Evolutionary conservation across 108 stramenopile species (phyloP).

Genomic region (Asterionellopsis glacialis): DNA sequence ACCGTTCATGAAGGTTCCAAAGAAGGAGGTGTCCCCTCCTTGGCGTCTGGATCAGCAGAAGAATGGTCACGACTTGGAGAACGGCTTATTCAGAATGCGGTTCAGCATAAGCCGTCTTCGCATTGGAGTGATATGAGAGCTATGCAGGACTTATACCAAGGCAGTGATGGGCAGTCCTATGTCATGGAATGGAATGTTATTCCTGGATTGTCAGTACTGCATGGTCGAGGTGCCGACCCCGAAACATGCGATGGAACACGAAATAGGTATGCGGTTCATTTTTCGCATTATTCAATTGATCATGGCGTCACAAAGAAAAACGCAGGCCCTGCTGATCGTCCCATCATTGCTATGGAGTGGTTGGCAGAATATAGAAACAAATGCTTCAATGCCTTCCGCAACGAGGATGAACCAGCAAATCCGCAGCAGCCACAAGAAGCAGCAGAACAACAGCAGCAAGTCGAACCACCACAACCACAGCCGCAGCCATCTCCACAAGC

Average conservation of each 20-base stretch:
- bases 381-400: not conserved
- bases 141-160: constrained; percentile 3
- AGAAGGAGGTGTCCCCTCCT: constrained; percentile 6
- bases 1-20: constrained; percentile 3
- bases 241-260: constrained; percentile 5
- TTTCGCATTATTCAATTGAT: constrained; percentile 10
- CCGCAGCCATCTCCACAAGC: not conserved
- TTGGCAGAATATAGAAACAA: not conserved
- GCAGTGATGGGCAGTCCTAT: constrained; percentile 1
- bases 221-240: not conserved
- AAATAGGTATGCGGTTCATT: constrained; percentile 4
- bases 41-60: not conserved
- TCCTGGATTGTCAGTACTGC: not conserved
- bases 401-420: not conserved
- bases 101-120: not conserved
- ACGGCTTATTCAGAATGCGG: constrained; percentile 11
- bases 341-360: constrained; percentile 5
- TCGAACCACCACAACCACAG: not conserved
- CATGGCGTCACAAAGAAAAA: not conserved
- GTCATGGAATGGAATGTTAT: constrained; percentile 3
- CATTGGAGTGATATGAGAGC: constrained; percentile 14
- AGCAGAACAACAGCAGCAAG: not conserved
- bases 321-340: not conserved
- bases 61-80: constrained; percentile 7
- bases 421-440: not conserved